A percentile compares a stretch with the other conserved stretches of the same genome.
Evolutionary conservation across 2,329 filamentous ascomycete genomes (phyloP).

Genomic region (Calonectria pseudoturangicola): DNA sequence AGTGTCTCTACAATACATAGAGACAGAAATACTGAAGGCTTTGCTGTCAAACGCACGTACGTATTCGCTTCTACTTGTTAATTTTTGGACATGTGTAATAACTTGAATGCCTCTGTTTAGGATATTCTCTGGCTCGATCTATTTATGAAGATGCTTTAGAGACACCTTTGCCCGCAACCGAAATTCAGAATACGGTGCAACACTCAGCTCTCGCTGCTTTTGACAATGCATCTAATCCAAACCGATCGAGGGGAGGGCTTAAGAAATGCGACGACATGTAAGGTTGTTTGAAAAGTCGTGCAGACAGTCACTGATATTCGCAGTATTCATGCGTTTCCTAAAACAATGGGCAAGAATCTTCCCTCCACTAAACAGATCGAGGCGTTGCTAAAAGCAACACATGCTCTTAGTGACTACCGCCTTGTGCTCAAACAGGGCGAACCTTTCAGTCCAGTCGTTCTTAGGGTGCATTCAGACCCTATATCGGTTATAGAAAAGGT

Average conservation of each 20-base stretch:
- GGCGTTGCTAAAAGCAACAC: conserved; percentile 82
- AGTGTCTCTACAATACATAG: conserved; percentile 76
- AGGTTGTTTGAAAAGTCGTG: conserved; percentile 52
- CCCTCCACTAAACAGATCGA: conserved; percentile 73
- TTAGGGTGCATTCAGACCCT: conserved; percentile 86
- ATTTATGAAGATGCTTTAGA: conserved; percentile 74
- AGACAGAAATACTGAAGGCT: conserved; percentile 82
- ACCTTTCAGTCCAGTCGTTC: conserved; percentile 85
- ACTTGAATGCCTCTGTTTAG: conserved; percentile 59
- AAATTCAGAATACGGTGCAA: conserved; percentile 77
- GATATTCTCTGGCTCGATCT: conserved; percentile 77
- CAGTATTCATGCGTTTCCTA: conserved; percentile 79
- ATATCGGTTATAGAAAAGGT: conserved; percentile 83
- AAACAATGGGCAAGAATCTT: conserved; percentile 71
- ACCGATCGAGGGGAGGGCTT: conserved; percentile 83
- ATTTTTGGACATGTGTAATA: not conserved
- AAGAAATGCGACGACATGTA: conserved; percentile 87
- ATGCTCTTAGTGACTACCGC: conserved; percentile 84
- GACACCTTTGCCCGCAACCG: conserved; percentile 67
- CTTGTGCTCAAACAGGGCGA: conserved; percentile 87
- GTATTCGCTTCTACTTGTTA: conserved; percentile 54
- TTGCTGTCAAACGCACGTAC: conserved; percentile 77
- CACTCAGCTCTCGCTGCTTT: conserved; percentile 81
- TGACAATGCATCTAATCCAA: conserved; percentile 88
- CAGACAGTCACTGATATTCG: conserved; percentile 43